Evolutionary conservation across 1,139 yeast genomes (phyloP), one percentile per base, ranked within the genome.

Genomic region (Pneumocystis sp.): DNA sequence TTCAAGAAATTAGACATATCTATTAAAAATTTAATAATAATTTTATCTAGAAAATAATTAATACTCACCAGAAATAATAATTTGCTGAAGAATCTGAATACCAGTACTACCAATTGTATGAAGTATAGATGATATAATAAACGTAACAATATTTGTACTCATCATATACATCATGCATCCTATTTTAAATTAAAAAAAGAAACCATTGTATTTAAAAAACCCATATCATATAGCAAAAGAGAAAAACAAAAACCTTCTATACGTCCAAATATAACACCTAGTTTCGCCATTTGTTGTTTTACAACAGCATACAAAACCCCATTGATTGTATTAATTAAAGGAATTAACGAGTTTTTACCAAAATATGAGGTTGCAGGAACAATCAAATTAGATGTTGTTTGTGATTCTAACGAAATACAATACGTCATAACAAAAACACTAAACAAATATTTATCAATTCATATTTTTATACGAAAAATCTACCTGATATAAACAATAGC

Each of bases 91-190:
- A 45, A 74, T 73, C 67, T 74, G 73, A 67, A 76, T 71, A 17
- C 80, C 80, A 45, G 87, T 82, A 73, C 81, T 85, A 6, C 95
- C 95, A 69, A 85, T 76, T 70, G 84, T 86, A 74, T 84, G 86
- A 66, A 87, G 76, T 39, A 86, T 83, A 0, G 89, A 81, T 70
- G 93, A 95, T 21, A 86, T 93, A 65, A 89, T 86, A 70, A 83
- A 86, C 56, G 84, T 77, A 68, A 83, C 81, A 45, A 87, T 83
- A 70, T 84, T 83, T 68, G 79, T 80, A 5, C 91, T 50, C 31
- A 50, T 50, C 57, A 50, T 50, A 50, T 50, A 50, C 57, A 50
- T 50, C n/a, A 50, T 25, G 25, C 57, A 50, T 10, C 57, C 57
- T 50, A 25, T 25, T 50, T 50, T 25, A 50, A 50, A 25, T 25